phyloP scores from a whole-genome alignment of 495 filamentous ascomycete genomes.

The Penicillium cinerascens region DNA sequence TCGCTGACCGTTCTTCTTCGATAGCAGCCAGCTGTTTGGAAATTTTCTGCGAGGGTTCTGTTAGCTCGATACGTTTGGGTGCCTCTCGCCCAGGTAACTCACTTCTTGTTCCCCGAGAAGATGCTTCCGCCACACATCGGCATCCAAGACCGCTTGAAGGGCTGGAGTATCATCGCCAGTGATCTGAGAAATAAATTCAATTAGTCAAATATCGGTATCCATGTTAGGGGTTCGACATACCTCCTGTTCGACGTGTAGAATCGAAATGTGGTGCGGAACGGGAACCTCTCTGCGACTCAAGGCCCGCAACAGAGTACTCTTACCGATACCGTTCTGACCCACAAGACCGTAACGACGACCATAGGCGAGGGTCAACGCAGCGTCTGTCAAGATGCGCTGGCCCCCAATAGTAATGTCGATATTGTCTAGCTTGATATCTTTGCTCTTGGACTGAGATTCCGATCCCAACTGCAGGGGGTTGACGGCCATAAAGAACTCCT shows the following conservation, averaged over 20 bases:
- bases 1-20: slow-evolving; percentile 69
- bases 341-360: slow-evolving; percentile 95
- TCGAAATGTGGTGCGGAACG: slow-evolving; percentile 95
- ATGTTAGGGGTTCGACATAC: slow-evolving; percentile 40
- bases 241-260: slow-evolving; percentile 98
- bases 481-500: slow-evolving; percentile 99
- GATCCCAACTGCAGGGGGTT: slow-evolving; percentile 88
- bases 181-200: slow-evolving; percentile 52
- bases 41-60: slow-evolving; percentile 62
- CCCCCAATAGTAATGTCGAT: slow-evolving; percentile 93
- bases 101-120: slow-evolving; percentile 85
- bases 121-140: slow-evolving; percentile 98
- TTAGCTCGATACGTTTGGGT: slow-evolving; percentile 11
- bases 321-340: slow-evolving; percentile 99
- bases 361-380: slow-evolving; percentile 83
- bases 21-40: slow-evolving; percentile 70
- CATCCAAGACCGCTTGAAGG: slow-evolving; percentile 92
- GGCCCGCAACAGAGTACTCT: slow-evolving; percentile 89
- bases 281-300: slow-evolving; percentile 90
- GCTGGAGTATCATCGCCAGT: slow-evolving; percentile 94
- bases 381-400: slow-evolving; percentile 83
- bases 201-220: slow-evolving; percentile 6
- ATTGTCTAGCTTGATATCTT: slow-evolving; percentile 97
- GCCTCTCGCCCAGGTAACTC: slow-evolving; percentile 25
- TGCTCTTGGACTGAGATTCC: slow-evolving; percentile 78